These are phyloP conservation scores for Sporothrix variecibatus DNA, from an alignment of 2,329 filamentous ascomycete species.

Conservation along the genomic window DNA sequence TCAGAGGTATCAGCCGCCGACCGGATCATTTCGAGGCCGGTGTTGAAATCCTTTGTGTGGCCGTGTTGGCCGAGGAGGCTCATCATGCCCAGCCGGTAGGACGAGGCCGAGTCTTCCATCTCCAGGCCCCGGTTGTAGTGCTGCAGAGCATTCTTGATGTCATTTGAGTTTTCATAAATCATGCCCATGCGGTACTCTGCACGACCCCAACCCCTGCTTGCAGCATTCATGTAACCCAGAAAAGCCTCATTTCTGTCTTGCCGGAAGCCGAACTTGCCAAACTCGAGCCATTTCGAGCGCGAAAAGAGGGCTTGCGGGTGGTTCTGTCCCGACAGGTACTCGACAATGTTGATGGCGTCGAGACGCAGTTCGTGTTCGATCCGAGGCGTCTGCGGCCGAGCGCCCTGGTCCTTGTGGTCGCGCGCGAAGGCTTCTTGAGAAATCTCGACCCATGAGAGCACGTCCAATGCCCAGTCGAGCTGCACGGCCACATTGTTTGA, in stretches of 20 bases:
- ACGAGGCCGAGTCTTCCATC: constrained; percentile 82
- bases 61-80: constrained; percentile 91
- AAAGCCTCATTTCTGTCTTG: constrained; percentile 96
- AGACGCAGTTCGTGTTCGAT: constrained; percentile 84
- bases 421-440: constrained; percentile 74
- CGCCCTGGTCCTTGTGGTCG: constrained; percentile 50
- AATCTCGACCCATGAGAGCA: constrained; percentile 84
- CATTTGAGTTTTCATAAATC: constrained; percentile 95
- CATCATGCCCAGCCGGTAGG: constrained; percentile 93
- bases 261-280: constrained; percentile 90
- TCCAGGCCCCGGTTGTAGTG: constrained; percentile 85
- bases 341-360: constrained; percentile 90
- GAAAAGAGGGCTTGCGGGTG: constrained; percentile 96
- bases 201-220: constrained; percentile 80
- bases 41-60: constrained; percentile 76
- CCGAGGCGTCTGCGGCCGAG: constrained; percentile 75
- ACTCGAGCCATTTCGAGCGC: constrained; percentile 94
- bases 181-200: constrained; percentile 98
- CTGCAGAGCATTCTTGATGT: constrained; percentile 84
- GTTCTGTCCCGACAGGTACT: constrained; percentile 84
- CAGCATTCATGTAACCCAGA: constrained; percentile 76
- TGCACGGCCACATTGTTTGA: constrained; percentile 97
- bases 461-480: constrained; percentile 93
- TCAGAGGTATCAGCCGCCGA: constrained; percentile 84
- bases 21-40: constrained; percentile 79